phyloP scores from a whole-genome alignment of 176 grass and related monocot genomes.

The Oryza coarctata region DNA sequence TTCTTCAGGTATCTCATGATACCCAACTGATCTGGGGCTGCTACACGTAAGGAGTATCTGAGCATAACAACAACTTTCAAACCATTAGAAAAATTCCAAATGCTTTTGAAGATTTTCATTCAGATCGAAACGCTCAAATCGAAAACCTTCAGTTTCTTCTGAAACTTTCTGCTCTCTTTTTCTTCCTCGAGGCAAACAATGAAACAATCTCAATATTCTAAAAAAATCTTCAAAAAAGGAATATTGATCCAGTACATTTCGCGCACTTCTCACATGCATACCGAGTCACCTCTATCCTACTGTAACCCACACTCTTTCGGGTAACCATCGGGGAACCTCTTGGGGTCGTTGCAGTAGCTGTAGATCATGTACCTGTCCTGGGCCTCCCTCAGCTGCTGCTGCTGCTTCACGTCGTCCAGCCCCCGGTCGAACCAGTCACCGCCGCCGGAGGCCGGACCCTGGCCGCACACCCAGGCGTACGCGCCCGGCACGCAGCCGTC shows the following conservation, averaged over 20 bases:
- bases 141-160: not conserved
- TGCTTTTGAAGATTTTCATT: not conserved
- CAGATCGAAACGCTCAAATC: not conserved
- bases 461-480: slow-evolving; percentile 31
- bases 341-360: slow-evolving; percentile 42
- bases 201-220: not conserved
- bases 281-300: slow-evolving; percentile 10
- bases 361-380: slow-evolving; percentile 49
- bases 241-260: slow-evolving; percentile 22
- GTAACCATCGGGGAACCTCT: slow-evolving; percentile 47
- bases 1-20: no score
- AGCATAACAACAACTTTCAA: not conserved
- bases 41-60: not conserved
- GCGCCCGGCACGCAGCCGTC: slow-evolving; percentile 23
- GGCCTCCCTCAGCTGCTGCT: slow-evolving; percentile 37
- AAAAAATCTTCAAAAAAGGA: not conserved
- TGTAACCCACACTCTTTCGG: slow-evolving; percentile 40
- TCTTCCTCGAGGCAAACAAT: not conserved
- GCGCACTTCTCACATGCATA: not conserved
- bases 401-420: slow-evolving; percentile 17
- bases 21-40: not conserved
- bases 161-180: not conserved
- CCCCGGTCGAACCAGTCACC: slow-evolving; percentile 28
- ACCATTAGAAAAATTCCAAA: not conserved
- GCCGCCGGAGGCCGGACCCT: not conserved